phyloP scores from a whole-genome alignment of 345 rosid species.

The Hibiscus tridactylites region DNA sequence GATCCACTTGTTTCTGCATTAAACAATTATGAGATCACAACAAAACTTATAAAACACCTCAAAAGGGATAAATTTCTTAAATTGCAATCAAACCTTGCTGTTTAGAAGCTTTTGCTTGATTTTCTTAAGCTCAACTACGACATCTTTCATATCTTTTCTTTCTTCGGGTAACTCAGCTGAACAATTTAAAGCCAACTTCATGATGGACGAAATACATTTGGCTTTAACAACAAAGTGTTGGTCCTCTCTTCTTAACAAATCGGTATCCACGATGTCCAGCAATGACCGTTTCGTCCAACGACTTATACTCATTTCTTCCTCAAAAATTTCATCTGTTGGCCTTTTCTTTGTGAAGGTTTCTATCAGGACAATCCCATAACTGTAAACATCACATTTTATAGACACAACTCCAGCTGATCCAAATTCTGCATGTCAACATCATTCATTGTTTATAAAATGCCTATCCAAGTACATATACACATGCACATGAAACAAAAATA shows the following conservation, averaged over 20 bases:
- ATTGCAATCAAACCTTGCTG: background rate
- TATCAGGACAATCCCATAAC: background rate
- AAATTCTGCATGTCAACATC: background rate
- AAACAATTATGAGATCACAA: no score
- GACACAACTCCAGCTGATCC: constrained; percentile 8
- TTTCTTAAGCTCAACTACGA: background rate
- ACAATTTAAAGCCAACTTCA: background rate
- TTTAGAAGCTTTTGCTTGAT: background rate
- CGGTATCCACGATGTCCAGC: background rate
- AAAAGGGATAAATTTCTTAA: no score
- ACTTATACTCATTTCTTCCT: background rate
- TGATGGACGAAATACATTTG: background rate
- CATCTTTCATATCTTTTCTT: background rate
- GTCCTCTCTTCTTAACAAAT: background rate
- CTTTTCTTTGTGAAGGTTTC: background rate
- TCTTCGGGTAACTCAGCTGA: background rate
- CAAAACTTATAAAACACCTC: no score
- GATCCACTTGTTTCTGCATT: no score
- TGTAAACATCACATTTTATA: constrained; percentile 1
- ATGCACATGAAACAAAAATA: background rate
- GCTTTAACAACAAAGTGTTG: background rate
- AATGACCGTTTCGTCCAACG: background rate
- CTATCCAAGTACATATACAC: background rate
- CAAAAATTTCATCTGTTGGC: background rate
- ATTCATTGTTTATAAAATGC: background rate